Evolutionary conservation across 305 asterid species (phyloP).

Genomic region (Fraxinus nigra): DNA sequence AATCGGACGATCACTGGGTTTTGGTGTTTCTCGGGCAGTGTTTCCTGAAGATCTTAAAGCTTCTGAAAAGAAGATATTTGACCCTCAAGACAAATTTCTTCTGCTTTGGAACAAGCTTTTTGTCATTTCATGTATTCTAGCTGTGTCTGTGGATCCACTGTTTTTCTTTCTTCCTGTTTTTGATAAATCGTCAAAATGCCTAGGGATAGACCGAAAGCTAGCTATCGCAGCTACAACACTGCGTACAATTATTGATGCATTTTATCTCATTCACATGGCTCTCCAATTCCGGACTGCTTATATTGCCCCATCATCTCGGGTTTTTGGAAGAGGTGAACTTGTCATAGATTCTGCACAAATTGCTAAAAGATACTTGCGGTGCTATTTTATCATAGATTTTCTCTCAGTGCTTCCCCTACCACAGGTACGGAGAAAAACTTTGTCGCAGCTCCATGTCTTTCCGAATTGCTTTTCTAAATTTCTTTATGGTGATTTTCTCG

Average conservation of each 20-base stretch:
- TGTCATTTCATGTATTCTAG: constrained; percentile 88
- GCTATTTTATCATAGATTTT: constrained; percentile 82
- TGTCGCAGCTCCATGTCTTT: constrained; percentile 10
- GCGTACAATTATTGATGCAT: constrained; percentile 81
- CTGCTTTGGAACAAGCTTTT: constrained; percentile 85
- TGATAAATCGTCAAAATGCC: constrained; percentile 62
- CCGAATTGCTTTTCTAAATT: neutral
- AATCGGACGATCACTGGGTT: constrained; percentile 84
- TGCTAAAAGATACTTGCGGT: constrained; percentile 90
- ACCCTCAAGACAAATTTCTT: constrained; percentile 95
- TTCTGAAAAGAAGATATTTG: constrained; percentile 88
- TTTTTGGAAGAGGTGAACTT: constrained; percentile 99
- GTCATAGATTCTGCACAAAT: constrained; percentile 92
- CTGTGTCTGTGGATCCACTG: constrained; percentile 93
- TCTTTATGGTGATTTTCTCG: neutral
- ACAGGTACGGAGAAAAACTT: constrained; percentile 56
- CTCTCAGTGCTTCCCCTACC: constrained; percentile 95
- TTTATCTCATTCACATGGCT: constrained; percentile 93
- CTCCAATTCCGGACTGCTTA: constrained; percentile 98
- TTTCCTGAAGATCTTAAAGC: constrained; percentile 93
- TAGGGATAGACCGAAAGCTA: constrained; percentile 79
- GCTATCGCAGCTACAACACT: constrained; percentile 87
- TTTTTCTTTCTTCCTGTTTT: constrained; percentile 94
- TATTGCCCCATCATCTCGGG: constrained; percentile 98
- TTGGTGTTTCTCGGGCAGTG: constrained; percentile 84